These are phyloP conservation scores for Lactarius quietus DNA, from an alignment of 768 basidiomycete species.

Conservation along the genomic window DNA sequence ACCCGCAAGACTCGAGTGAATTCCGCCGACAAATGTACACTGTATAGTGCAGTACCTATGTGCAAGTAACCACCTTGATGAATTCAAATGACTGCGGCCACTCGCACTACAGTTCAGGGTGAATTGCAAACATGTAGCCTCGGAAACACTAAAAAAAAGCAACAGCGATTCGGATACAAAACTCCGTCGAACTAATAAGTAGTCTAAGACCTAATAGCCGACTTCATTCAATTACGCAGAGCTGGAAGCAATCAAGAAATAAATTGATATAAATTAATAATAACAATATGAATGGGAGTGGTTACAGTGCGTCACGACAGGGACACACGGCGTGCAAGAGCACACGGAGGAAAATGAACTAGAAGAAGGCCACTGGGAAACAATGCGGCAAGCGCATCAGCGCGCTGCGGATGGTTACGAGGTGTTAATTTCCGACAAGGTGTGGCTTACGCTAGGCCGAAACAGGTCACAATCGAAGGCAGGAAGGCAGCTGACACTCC, in stretches of 20 bases:
- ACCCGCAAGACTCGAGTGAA: background rate
- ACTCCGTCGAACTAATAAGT: background rate
- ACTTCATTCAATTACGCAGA: background rate
- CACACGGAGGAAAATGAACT: background rate
- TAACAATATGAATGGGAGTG: background rate
- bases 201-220: background rate
- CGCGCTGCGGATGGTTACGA: background rate
- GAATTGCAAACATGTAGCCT: background rate
- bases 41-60: too few species aligned
- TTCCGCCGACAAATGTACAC: too few species aligned
- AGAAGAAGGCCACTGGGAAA: background rate
- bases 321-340: background rate
- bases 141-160: constrained; percentile 4
- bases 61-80: background rate
- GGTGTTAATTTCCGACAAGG: background rate
- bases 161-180: background rate
- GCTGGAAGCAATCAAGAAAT: background rate
- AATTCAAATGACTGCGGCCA: background rate
- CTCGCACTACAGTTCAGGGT: background rate
- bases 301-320: background rate
- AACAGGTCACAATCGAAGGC: background rate
- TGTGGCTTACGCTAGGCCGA: background rate
- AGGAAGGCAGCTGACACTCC: background rate
- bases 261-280: background rate
- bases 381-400: background rate